Percentiles rank a stretch among this genome's conserved stretches.
Conservation (phyloP, 2,329 filamentous ascomycete genomes). For the Penicillium paneum region DNA sequence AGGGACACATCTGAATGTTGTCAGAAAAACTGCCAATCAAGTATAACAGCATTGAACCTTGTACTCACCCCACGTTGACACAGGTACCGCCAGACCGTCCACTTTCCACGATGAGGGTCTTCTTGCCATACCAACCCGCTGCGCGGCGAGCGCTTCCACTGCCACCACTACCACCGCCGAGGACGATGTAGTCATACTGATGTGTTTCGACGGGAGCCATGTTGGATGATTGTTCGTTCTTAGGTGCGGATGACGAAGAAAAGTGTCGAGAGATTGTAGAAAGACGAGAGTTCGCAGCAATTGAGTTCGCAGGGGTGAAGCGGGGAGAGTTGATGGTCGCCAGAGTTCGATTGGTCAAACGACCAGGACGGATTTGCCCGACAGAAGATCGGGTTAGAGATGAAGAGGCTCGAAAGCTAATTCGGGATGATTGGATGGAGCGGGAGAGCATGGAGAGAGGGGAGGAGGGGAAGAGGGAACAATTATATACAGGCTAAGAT, state of each 20-base stretch:
- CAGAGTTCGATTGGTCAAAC: constrained; percentile 25
- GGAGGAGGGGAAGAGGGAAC: constrained; percentile 9
- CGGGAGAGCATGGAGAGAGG: constrained; percentile 25
- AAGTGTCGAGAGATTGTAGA: constrained; percentile 43
- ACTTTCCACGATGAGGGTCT: constrained; percentile 51
- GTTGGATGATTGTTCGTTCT: constrained; percentile 23
- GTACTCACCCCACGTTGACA: constrained; percentile 53
- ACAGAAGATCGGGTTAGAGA: constrained; percentile 6
- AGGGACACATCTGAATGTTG: constrained; percentile 46
- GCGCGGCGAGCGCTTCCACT: constrained; percentile 50
- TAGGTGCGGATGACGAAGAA: constrained; percentile 26
- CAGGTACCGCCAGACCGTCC: constrained; percentile 49
- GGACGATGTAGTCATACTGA: constrained; percentile 55
- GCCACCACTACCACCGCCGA: constrained; percentile 54
- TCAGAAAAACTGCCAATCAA: neutral
- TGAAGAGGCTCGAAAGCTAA: constrained; percentile 23
- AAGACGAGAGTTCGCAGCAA: constrained; percentile 32
- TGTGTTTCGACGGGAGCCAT: constrained; percentile 49
- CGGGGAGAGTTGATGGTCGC: constrained; percentile 22
- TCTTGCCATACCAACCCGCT: constrained; percentile 52
- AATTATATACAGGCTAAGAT: constrained; percentile 15
- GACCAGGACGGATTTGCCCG: constrained; percentile 13
- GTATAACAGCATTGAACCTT: neutral
- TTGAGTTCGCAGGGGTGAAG: constrained; percentile 11
- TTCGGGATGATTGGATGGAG: constrained; percentile 20